Evolutionary conservation across 2,329 filamentous ascomycete genomes (phyloP), one percentile per base, ranked within the genome.

Genomic region (Talaromyces amestolkiae): DNA sequence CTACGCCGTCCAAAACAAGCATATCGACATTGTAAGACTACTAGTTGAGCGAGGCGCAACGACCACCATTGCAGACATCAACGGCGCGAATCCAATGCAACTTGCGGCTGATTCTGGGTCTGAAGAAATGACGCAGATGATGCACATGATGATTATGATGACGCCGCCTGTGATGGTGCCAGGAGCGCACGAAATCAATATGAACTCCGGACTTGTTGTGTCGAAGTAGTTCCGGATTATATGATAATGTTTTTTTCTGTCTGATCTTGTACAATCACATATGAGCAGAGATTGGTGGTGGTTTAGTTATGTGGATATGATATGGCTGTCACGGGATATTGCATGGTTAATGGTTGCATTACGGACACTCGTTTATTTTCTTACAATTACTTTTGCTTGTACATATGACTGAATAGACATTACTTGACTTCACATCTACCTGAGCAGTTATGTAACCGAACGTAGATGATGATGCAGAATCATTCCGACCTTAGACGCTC

Each of bases 121-220:
- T 4, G 31, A 58, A 17, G 61, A 63, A 31, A 63, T 63, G 61
- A 43, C 41, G 17, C 61, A 63, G 39, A 58, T 58, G 37, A 63
- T 63, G 51, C 56, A 59, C 17, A 59, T 59, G 56, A 59, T 59
- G 56, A 59, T 59, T 33, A 59, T 59, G 56, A 59, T 59, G 39
- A 63, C 53, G 15, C 24, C 53, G 39, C 61, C 53, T 35, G 31
- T 58, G 27, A 35, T 63, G 51, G 45, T 51, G 9, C 59, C 59
- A 11, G 59, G 43, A 53, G 56, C 56, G 22, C 45, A 39, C 3
- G 45, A 27, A 39, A 51, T 51, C 31, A 39, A 22, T 41, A 17
- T 61, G 31, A 47, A 27, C 8, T 10, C 59, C 27, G 59, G 59
- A n/a, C 43, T 51, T 39, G 39, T 53, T 39, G 53, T 56, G n/a